These are phyloP conservation scores for Quercus variabilis DNA, from an alignment of 306 rosid genomes.

Conservation along the genomic window DNA sequence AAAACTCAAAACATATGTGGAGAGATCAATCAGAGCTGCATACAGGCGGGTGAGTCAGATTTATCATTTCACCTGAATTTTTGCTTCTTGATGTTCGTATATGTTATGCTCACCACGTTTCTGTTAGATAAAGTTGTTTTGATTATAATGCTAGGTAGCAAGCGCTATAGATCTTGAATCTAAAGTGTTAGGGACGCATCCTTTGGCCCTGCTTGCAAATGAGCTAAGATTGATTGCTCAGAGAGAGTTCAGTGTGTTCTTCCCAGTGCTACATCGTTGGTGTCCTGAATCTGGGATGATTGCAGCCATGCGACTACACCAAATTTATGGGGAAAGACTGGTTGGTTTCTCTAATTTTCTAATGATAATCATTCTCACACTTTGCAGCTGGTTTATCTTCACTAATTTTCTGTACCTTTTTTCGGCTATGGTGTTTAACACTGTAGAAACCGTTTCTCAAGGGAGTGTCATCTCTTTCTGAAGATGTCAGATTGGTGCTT, in stretches of 20 bases:
- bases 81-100: neutral
- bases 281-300: slow-evolving; percentile 45
- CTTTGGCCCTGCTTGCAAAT: slow-evolving; percentile 49
- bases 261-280: slow-evolving; percentile 34
- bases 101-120: neutral
- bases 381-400: neutral
- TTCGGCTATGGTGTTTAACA: slow-evolving; percentile 9
- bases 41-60: slow-evolving; percentile 33
- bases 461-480: slow-evolving; percentile 46
- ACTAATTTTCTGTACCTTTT: neutral
- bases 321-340: slow-evolving; percentile 46
- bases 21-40: slow-evolving; percentile 42
- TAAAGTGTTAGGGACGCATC: slow-evolving; percentile 38
- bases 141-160: slow-evolving; percentile 32
- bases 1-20: slow-evolving; percentile 41
- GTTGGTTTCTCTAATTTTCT: slow-evolving; percentile 29
- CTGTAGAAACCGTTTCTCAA: slow-evolving; percentile 43
- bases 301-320: slow-evolving; percentile 36
- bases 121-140: neutral
- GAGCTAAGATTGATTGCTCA: slow-evolving; percentile 44
- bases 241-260: slow-evolving; percentile 48
- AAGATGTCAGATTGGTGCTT: slow-evolving; percentile 47
- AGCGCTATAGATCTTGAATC: slow-evolving; percentile 34
- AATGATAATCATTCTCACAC: neutral
- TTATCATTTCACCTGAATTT: slow-evolving; percentile 1